phyloP scores from a whole-genome alignment of 176 grass and related monocot genomes.

The Oryza glaberrima region DNA sequence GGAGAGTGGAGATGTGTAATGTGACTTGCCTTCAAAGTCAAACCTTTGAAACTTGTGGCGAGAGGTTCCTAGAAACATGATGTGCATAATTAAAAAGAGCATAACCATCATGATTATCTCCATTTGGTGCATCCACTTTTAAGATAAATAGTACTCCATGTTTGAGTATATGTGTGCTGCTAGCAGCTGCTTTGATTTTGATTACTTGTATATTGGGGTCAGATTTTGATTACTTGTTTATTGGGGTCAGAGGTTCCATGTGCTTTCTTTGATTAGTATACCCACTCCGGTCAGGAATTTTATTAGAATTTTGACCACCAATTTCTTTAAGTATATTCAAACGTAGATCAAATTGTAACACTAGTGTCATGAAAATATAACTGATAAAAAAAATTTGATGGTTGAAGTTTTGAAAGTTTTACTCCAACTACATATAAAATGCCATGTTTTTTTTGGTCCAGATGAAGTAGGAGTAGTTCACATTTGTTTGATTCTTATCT shows the following conservation, averaged over 20 bases:
- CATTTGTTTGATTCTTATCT: neutral
- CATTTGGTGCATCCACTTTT: neutral
- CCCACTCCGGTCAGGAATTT: neutral
- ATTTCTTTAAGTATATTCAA: neutral
- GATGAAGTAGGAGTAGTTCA: neutral
- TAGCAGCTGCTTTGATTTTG: neutral
- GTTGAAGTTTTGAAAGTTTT: neutral
- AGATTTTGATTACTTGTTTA: neutral
- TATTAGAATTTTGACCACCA: neutral
- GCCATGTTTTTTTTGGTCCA: neutral
- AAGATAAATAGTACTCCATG: neutral
- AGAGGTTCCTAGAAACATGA: constrained; percentile 22
- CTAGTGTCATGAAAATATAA: neutral
- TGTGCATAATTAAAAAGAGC: neutral
- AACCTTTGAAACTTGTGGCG: constrained; percentile 43
- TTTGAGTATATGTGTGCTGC: neutral
- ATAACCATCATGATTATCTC: neutral
- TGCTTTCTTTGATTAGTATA: neutral
- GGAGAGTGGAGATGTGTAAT: constrained; percentile 11
- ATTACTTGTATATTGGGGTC: neutral
- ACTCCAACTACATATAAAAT: neutral
- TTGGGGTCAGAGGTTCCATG: neutral
- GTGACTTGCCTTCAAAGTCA: constrained; percentile 54
- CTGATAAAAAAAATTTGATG: neutral
- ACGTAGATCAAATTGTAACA: neutral